phyloP scores from a whole-genome alignment of 2,329 filamentous ascomycete genomes.

The Thelonectria blattea region DNA sequence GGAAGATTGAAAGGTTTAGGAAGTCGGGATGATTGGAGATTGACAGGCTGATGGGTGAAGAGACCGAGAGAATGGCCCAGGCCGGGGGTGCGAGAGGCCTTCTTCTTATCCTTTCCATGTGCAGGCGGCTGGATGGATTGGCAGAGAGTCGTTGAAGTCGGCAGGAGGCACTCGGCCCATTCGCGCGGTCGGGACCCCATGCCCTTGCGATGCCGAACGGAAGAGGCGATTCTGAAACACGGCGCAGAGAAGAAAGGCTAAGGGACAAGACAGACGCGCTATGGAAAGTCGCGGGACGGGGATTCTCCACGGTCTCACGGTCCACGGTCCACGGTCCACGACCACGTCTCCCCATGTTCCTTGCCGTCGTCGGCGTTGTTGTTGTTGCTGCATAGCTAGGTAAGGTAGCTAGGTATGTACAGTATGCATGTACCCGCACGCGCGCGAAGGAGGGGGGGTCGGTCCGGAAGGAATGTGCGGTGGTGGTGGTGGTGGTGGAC shows the following conservation, averaged over 20 bases:
- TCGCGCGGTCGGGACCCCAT: slow-evolving; percentile 18
- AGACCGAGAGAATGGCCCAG: slow-evolving; percentile 17
- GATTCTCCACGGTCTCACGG: slow-evolving; percentile 8
- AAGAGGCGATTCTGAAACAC: slow-evolving; percentile 34
- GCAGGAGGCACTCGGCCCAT: slow-evolving; percentile 16
- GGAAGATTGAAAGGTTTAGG: slow-evolving; percentile 3
- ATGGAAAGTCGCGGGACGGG: slow-evolving; percentile 1
- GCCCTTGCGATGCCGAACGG: slow-evolving; percentile 19
- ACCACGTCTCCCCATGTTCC: slow-evolving; percentile 27
- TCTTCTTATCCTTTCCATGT: slow-evolving; percentile 35
- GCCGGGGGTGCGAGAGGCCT: slow-evolving; percentile 37
- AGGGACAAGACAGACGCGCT: slow-evolving; percentile 5
- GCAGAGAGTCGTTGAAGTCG: slow-evolving; percentile 27
- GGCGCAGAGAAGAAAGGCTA: not conserved
- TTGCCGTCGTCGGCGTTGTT: not conserved
- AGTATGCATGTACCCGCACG: slow-evolving; percentile 17
- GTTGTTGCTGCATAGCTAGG: not conserved
- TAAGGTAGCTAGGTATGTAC: no score
- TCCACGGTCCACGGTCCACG: slow-evolving; percentile 10
- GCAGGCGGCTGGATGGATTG: slow-evolving; percentile 30
- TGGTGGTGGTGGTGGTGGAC: no score
- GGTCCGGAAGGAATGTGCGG: not conserved
- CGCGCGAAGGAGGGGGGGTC: slow-evolving; percentile 2
- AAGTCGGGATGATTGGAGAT: slow-evolving; percentile 33
- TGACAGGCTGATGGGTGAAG: slow-evolving; percentile 36